phyloP scores from a whole-genome alignment of 768 basidiomycete species.

The Mycena vulgaris region DNA sequence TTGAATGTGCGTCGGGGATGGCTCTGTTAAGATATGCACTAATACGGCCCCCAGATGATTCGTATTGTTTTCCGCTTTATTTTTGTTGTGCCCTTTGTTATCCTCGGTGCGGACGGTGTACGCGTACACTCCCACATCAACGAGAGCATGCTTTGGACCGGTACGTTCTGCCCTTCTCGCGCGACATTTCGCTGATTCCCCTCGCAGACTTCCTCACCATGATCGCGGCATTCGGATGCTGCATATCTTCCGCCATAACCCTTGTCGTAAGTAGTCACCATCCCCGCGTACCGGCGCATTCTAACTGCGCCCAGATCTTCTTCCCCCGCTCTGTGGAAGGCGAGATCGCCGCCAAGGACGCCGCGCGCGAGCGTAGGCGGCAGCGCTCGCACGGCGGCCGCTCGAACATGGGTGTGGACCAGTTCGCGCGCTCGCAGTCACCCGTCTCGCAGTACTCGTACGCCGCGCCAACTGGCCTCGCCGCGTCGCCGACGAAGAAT shows the following conservation, averaged over 20 bases:
- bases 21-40: not conserved
- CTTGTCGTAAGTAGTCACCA: constrained; percentile 66
- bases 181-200: not conserved
- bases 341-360: constrained; percentile 71
- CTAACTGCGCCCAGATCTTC: constrained; percentile 71
- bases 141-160: constrained; percentile 68
- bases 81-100: constrained; percentile 75
- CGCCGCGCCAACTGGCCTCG: not conserved
- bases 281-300: not conserved
- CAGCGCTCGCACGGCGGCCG: constrained; percentile 44
- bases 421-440: not conserved
- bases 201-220: constrained; percentile 71
- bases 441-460: constrained; percentile 9
- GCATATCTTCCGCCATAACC: constrained; percentile 81
- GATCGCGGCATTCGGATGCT: constrained; percentile 70
- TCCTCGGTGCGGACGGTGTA: constrained; percentile 80
- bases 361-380: constrained; percentile 58
- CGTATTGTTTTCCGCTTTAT: constrained; percentile 83
- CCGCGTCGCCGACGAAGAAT: constrained; percentile 3
- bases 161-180: constrained; percentile 45
- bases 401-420: not conserved
- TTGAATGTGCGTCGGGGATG: constrained; percentile 72
- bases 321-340: constrained; percentile 84
- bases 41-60: constrained; percentile 62
- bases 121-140: constrained; percentile 76